Base-by-base conservation (phyloP, 192 early-diverging fungal species). In the Mortierella claussenii region DNA sequence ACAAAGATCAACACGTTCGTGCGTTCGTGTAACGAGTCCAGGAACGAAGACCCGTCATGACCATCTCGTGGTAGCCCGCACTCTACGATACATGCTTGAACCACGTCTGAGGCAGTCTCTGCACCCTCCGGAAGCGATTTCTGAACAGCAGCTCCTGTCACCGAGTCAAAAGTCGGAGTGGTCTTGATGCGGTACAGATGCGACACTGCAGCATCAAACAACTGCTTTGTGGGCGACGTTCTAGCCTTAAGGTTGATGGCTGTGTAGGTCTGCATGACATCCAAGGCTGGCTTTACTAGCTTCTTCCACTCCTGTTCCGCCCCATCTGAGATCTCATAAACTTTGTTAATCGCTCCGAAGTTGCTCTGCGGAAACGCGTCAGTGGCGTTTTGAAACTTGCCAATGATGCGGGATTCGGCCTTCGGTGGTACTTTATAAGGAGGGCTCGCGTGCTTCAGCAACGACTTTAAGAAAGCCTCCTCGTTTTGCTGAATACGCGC, bases 51-150 rank as follows among this genome's bases (percentile, higher is more conserved):
- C 1, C 78, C 78, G 2, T 53, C 55, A 27, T 62, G 26, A 0
- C 78, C 78, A 12, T 62, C 61, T 13, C 32, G 30, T 12, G 68
- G 78, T 5, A 79, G 60, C 15, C 78, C 78, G n/a, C 68, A 79
- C 20, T 79, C 63, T 13, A 27, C 28, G 37, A 79, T 73, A 47
- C 78, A 79, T 4, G 7, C 36, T n/a, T 79, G 50, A 17, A 79
- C 65, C 0, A 79, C 47, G 21, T 55, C 48, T 0, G 61, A 54
- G 0, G 51, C 55, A 24, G 48, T 62, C 11, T n/a, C 4, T 6
- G 33, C 44, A 4, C 15, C 27, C 20, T 44, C n/a, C 26, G 27
- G 44, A 2, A 33, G 3, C 1, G 10, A 20, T 11, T 42, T 33
- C 12, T 42, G 31, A 24, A 18, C 37, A 3, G 21, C 34, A 24